These are phyloP conservation scores for Russula compacta DNA, from an alignment of 768 basidiomycete species.

Conservation along the genomic window DNA sequence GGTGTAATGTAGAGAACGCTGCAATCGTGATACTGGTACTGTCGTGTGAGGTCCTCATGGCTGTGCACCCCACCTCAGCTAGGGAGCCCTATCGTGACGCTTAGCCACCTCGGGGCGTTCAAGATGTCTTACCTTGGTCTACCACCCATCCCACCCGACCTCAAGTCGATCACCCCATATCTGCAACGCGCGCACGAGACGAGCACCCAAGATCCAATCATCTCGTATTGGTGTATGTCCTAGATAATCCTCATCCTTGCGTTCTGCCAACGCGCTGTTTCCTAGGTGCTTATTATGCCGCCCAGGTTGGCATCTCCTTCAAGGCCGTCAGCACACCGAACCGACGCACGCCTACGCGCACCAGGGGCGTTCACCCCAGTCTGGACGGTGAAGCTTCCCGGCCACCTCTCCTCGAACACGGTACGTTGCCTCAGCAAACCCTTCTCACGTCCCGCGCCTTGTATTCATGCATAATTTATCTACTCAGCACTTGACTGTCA, in stretches of 20 bases:
- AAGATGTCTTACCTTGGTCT: conserved; percentile 37
- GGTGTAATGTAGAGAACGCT: neutral
- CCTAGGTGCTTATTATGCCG: conserved; percentile 84
- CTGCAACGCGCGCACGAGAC: conserved; percentile 89
- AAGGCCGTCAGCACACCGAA: conserved; percentile 58
- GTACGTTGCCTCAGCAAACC: conserved; percentile 23
- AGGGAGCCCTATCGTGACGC: too few relatives aligned
- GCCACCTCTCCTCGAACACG: conserved; percentile 30
- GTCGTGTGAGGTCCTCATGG: too few relatives aligned
- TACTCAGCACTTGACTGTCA: conserved; percentile 32
- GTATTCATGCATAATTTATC: neutral
- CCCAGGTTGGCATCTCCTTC: conserved; percentile 74
- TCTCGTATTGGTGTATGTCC: conserved; percentile 91
- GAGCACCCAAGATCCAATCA: conserved; percentile 68
- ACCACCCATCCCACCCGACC: conserved; percentile 48
- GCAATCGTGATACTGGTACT: too few relatives aligned
- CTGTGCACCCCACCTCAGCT: too few relatives aligned
- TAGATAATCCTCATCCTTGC: neutral
- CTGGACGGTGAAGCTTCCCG: conserved; percentile 37
- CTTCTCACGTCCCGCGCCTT: neutral
- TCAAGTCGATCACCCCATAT: conserved; percentile 67
- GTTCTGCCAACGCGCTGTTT: conserved; percentile 5
- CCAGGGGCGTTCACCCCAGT: conserved; percentile 26
- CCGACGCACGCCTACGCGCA: conserved; percentile 30
- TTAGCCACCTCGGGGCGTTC: too few relatives aligned